Evolutionary conservation across 2,329 filamentous ascomycete genomes (phyloP), one percentile per base, ranked within the genome.

Genomic region (Fusarium liriodendri): DNA sequence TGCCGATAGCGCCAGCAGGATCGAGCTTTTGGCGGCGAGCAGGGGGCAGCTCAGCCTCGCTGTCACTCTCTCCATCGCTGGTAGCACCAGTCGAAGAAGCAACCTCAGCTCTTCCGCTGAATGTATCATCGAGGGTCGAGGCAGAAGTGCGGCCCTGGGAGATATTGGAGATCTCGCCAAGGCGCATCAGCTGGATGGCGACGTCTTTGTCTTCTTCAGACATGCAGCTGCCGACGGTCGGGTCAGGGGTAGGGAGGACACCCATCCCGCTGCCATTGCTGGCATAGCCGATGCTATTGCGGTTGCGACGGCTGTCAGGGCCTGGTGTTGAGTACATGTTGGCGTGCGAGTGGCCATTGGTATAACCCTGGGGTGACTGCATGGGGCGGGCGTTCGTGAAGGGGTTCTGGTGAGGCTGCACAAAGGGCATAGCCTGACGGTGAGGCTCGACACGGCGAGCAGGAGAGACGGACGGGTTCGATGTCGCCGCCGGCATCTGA

Each of bases 191-290:
- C 84, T 98, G 97, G 80, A 98, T 92, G 66, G 97, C 97, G 71
- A 98, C 97, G 83, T 99, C 97, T 80, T 92, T 92, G 77, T 92
- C 90, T 83, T 99, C 97, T 81, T 99, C 97, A 16, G 96, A 98
- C 83, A 99, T 96, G 82, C 95, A 97, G 84, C 96, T 98, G 64
- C 94, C 94, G 77, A 98, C 94, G 14, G 97, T 99, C n/a, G 96
- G 96, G 78, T 98, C 97, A 29, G 97, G 97, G 3, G 97, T 99
- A 22, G 95, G 95, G 73, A 98, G 87, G 76, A 97, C 90, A 64
- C 92, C 81, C 80, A 83, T 80, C 55, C 77, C 80, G 42, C 71
- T 78, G 73, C 85, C 83, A 74, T 81, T 82, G 74, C 84, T 83
- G 38, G 88, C 85, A 73, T 89, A 89, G 67, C 87, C 87, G 70